Percentiles rank a stretch among this genome's conserved stretches.
These are phyloP conservation scores for Picea abies DNA, from an alignment of 83 land plant species.

Conservation along the genomic window DNA sequence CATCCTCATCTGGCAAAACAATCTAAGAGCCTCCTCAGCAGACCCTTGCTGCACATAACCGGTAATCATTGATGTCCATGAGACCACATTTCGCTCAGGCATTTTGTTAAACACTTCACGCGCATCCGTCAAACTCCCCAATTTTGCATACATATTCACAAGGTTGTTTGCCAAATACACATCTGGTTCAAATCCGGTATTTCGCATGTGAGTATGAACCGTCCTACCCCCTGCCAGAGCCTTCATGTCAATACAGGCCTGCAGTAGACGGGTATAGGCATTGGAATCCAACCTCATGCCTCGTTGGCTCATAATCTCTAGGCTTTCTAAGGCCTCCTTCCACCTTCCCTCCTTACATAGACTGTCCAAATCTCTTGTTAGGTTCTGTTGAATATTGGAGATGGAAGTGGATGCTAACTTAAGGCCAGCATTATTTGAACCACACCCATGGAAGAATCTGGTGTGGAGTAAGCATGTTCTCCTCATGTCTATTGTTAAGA, in stretches of 20 bases:
- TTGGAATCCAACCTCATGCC: neutral
- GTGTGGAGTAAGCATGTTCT: too few relatives aligned
- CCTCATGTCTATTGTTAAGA: too few relatives aligned
- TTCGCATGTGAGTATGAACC: constrained; percentile 38
- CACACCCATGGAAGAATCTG: too few relatives aligned
- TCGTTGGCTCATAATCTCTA: too few relatives aligned
- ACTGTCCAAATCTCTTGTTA: too few relatives aligned
- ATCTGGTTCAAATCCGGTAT: constrained; percentile 36
- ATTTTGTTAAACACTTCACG: constrained; percentile 40
- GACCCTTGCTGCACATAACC: constrained; percentile 34
- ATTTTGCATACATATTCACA: constrained; percentile 39
- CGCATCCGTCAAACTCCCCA: constrained; percentile 38
- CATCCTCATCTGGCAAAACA: constrained; percentile 16
- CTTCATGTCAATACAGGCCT: constrained; percentile 18
- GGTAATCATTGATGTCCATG: constrained; percentile 53
- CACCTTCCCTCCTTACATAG: too few relatives aligned
- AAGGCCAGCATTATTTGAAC: too few relatives aligned
- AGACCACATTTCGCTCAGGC: constrained; percentile 47
- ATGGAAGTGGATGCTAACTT: too few relatives aligned
- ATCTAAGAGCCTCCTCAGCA: constrained; percentile 34
- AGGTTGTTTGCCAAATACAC: constrained; percentile 48
- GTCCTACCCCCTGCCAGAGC: constrained; percentile 32
- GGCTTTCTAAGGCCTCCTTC: too few relatives aligned
- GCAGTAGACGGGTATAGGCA: constrained; percentile 15
- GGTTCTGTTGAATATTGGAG: too few relatives aligned